These are phyloP conservation scores for Tulasnella sp. DNA, from an alignment of 768 basidiomycete species.

Conservation along the genomic window DNA sequence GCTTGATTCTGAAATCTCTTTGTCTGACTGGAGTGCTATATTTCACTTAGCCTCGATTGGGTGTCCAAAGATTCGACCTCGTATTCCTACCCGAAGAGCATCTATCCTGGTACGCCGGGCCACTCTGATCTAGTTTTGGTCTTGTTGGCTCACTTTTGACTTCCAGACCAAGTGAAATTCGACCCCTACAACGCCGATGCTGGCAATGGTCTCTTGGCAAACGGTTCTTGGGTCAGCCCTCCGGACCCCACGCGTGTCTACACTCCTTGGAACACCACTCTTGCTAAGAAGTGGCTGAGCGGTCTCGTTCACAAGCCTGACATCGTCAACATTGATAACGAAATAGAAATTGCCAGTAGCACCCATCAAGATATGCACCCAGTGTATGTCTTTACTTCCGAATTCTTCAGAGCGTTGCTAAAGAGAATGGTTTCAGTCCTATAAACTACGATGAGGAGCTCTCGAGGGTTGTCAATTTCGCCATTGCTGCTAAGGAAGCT, in stretches of 20 bases:
- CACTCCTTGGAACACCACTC: conserved; percentile 47
- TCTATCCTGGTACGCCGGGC: conserved; percentile 43
- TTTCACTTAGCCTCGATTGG: conserved; percentile 48
- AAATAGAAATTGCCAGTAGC: conserved; percentile 52
- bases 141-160: background rate
- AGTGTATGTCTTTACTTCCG: conserved; percentile 34
- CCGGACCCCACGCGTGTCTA: conserved; percentile 43
- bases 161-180: conserved; percentile 42
- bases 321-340: conserved; percentile 51
- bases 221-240: conserved; percentile 46
- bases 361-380: conserved; percentile 60
- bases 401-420: background rate
- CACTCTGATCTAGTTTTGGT: background rate
- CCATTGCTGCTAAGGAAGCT: conserved; percentile 44
- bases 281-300: conserved; percentile 45
- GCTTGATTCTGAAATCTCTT: background rate
- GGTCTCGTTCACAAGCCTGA: conserved; percentile 48
- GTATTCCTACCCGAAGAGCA: conserved; percentile 47
- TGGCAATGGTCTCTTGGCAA: conserved; percentile 48
- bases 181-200: conserved; percentile 51
- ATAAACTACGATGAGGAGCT: conserved; percentile 53
- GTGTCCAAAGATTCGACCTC: conserved; percentile 52
- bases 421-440: conserved; percentile 34
- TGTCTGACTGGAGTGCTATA: background rate
- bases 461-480: conserved; percentile 43